Evolutionary conservation across 73 alveolate genomes (phyloP), one percentile per base, ranked within the genome.

Genomic region (Blepharisma japonicum): DNA sequence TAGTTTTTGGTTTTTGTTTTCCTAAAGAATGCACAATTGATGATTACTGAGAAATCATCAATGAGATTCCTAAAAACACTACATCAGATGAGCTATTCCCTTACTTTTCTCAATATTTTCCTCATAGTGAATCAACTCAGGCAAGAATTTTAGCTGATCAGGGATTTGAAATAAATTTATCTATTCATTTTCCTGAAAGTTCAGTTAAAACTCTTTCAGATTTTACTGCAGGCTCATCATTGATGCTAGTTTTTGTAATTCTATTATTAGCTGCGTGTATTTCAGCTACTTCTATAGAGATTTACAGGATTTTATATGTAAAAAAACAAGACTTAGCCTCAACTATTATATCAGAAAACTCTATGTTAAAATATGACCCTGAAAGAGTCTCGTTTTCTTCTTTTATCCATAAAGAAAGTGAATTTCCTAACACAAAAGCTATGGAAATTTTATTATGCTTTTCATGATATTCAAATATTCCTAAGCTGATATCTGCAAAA

Each of bases 1-100:
- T 61, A 61, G 74, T 61, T 39, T 14, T 61, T 25, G 74, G 74
- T 25, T 25, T 61, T 9, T 61, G 74, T 61, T n/a, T 61, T 9
- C 74, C 74, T 14, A 48, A 61, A 14, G 47, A n/a, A 14, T 61
- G 74, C 74, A 18, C 74, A 25, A 61, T 18, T 14, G 47, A 25
- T 61, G 46, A 61, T 25, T 25, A 14, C 47, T 61, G 74, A 39
- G 18, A 20, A 18, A n/a, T 61, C 47, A 8, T 61, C 14, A 18
- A 11, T 25, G 74, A 9, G 5, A 61, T 14, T 18, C 18, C 74
- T 18, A 61, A n/a, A 61, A 25, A n/a, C 14, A 14, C 46, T 9
- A 9, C 11, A 61, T 8, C 38, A 20, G 74, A 0, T 20, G 27
- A 53, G n/a, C n/a, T 53, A 4, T 4, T 14, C 5, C n/a, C n/a